phyloP scores from a whole-genome alignment of 495 filamentous ascomycete species.

The Aspergillus homomorphus region DNA sequence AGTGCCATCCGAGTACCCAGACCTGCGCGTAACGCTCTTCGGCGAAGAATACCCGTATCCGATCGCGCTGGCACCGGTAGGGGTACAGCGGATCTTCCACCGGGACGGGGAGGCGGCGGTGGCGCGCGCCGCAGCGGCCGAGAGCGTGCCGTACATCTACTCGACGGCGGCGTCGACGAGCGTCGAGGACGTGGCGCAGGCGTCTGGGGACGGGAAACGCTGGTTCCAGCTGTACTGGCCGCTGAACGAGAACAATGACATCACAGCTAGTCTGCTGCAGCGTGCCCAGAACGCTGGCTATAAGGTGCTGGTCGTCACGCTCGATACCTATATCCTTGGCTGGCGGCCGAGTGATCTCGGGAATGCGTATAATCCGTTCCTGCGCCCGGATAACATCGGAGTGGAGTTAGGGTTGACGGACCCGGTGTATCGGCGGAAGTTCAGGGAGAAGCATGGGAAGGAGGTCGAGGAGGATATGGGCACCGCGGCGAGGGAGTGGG shows the following conservation, averaged over 20 bases:
- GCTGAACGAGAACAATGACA: slow-evolving; percentile 38
- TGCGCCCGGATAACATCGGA: slow-evolving; percentile 45
- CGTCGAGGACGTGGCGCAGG: slow-evolving; percentile 45
- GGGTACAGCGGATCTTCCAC: slow-evolving; percentile 54
- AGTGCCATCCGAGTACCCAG: slow-evolving; percentile 17
- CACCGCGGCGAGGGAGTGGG: slow-evolving; percentile 39
- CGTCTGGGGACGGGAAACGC: slow-evolving; percentile 32
- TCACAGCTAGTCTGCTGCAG: slow-evolving; percentile 50
- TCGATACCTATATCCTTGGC: slow-evolving; percentile 57
- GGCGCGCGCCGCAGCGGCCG: slow-evolving; percentile 38
- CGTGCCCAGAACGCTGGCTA: slow-evolving; percentile 54
- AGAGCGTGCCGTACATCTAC: slow-evolving; percentile 49
- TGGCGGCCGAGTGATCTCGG: slow-evolving; percentile 60
- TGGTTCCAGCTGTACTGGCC: slow-evolving; percentile 68
- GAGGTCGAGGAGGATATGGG: slow-evolving; percentile 41
- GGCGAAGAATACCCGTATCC: slow-evolving; percentile 32
- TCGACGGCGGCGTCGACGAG: slow-evolving; percentile 43
- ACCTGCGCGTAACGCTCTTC: slow-evolving; percentile 19
- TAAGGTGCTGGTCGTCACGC: slow-evolving; percentile 56
- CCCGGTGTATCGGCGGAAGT: slow-evolving; percentile 52
- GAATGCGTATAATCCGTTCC: slow-evolving; percentile 50
- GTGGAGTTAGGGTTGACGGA: slow-evolving; percentile 52
- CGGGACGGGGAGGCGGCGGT: slow-evolving; percentile 41
- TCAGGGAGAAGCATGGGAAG: slow-evolving; percentile 31
- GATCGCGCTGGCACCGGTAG: slow-evolving; percentile 50